Conservation (phyloP, 805 yeast genomes). For the Nematodospora valgi region DNA sequence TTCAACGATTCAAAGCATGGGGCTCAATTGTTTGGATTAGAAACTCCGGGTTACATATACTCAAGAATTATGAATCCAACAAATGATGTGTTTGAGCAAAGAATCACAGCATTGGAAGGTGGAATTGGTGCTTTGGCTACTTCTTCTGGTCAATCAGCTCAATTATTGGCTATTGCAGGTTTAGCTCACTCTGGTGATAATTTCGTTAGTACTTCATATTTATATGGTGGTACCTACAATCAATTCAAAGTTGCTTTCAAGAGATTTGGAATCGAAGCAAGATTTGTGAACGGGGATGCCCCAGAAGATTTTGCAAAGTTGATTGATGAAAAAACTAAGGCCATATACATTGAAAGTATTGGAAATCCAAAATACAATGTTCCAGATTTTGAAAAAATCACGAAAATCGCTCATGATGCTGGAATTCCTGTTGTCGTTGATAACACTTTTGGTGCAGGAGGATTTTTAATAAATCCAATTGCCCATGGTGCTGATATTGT, state of each 20-base stretch:
- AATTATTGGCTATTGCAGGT: conserved; percentile 76
- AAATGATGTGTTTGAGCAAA: conserved; percentile 81
- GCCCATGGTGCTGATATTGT: conserved; percentile 90
- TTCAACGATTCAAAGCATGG: conserved; percentile 90
- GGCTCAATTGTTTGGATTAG: conserved; percentile 82
- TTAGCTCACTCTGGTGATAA: conserved; percentile 89
- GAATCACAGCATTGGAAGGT: conserved; percentile 89
- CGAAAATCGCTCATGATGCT: conserved; percentile 73
- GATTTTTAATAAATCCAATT: conserved; percentile 78
- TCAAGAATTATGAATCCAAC: conserved; percentile 94
- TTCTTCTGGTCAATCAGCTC: conserved; percentile 97
- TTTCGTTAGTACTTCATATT: conserved; percentile 77
- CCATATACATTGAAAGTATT: conserved; percentile 82
- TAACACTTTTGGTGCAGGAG: conserved; percentile 97
- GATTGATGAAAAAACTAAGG: conserved; percentile 84
- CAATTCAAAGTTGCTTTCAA: conserved; percentile 92
- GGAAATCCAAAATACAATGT: conserved; percentile 92
- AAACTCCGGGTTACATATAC: conserved; percentile 82
- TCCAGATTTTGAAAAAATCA: conserved; percentile 82
- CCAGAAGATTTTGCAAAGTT: conserved; percentile 66
- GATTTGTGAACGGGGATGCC: conserved; percentile 82
- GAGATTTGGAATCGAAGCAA: conserved; percentile 79
- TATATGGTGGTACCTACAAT: conserved; percentile 96
- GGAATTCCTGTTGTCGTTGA: conserved; percentile 92
- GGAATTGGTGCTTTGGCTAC: conserved; percentile 90